These are phyloP conservation scores for Mucor sp. DNA, from an alignment of 371 early-diverging fungal genomes.

Conservation along the genomic window DNA sequence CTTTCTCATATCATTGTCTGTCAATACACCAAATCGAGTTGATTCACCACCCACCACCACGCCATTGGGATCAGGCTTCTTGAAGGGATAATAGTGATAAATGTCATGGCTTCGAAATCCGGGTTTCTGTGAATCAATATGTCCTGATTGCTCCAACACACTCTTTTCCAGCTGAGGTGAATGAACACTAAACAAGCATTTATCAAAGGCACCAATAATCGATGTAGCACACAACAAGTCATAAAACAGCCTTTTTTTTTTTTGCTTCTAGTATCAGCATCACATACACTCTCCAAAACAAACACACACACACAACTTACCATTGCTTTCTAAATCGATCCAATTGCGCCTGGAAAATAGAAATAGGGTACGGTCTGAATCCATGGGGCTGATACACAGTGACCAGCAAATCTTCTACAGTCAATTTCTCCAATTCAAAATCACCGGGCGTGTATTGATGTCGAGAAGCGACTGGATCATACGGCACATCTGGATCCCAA, in stretches of 20 bases:
- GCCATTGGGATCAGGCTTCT: slow-evolving; percentile 49
- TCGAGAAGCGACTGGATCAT: slow-evolving; percentile 62
- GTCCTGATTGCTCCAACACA: slow-evolving; percentile 47
- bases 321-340: slow-evolving; percentile 87
- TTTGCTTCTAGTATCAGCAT: too few species aligned
- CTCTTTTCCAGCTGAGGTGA: slow-evolving; percentile 72
- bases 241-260: slow-evolving; percentile 69
- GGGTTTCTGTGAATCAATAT: slow-evolving; percentile 36
- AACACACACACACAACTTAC: slow-evolving; percentile 37
- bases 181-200: slow-evolving; percentile 92
- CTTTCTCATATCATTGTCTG: slow-evolving; percentile 44
- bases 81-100: slow-evolving; percentile 37
- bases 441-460: slow-evolving; percentile 75
- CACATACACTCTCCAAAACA: not conserved
- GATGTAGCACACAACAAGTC: slow-evolving; percentile 90
- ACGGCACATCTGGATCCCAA: slow-evolving; percentile 75
- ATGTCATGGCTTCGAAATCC: slow-evolving; percentile 50
- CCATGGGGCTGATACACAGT: slow-evolving; percentile 56
- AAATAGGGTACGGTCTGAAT: slow-evolving; percentile 86
- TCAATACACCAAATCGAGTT: slow-evolving; percentile 46
- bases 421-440: slow-evolving; percentile 83
- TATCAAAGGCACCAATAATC: slow-evolving; percentile 92
- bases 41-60: slow-evolving; percentile 51
- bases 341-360: slow-evolving; percentile 83
- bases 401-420: slow-evolving; percentile 44